Conservation (phyloP, 1,284 basidiomycete genomes). For the Ceratorhiza oryzae-sativae region DNA sequence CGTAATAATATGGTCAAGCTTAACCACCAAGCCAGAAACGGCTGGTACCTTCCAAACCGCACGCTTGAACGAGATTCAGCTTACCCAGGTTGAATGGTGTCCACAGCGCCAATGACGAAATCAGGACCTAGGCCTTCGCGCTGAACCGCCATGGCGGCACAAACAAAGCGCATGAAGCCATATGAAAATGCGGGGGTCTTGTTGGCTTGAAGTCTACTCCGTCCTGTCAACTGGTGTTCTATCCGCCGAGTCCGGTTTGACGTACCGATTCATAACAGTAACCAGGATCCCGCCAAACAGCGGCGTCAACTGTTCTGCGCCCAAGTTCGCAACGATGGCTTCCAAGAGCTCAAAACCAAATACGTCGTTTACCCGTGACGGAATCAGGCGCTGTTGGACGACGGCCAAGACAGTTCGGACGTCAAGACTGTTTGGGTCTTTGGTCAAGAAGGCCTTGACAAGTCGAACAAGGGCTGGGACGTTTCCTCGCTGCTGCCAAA, state of each 20-base stretch:
- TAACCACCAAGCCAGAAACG: neutral
- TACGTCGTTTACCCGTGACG: constrained; percentile 86
- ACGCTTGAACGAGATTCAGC: constrained; percentile 46
- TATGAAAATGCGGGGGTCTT: constrained; percentile 92
- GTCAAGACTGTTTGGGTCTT: constrained; percentile 75
- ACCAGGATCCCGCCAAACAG: constrained; percentile 40
- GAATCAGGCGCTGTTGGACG: constrained; percentile 88
- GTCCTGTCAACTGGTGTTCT: too few relatives aligned
- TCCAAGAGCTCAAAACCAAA: constrained; percentile 93
- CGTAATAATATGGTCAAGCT: too few relatives aligned
- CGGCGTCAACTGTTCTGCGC: constrained; percentile 13
- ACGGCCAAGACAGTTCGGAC: constrained; percentile 85
- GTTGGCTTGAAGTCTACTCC: constrained; percentile 75
- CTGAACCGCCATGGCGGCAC: constrained; percentile 77
- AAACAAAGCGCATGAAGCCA: constrained; percentile 80
- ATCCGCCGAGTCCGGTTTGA: neutral
- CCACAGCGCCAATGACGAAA: constrained; percentile 76
- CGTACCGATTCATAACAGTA: constrained; percentile 39
- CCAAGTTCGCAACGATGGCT: constrained; percentile 61
- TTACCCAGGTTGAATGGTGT: constrained; percentile 86
- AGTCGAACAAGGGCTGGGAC: constrained; percentile 93
- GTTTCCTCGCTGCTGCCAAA: constrained; percentile 97
- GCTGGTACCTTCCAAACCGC: neutral
- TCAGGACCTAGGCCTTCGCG: constrained; percentile 78
- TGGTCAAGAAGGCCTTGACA: constrained; percentile 82